These are phyloP conservation scores for Soucietia sequanensis DNA, from an alignment of 805 yeast genomes.

Conservation along the genomic window DNA sequence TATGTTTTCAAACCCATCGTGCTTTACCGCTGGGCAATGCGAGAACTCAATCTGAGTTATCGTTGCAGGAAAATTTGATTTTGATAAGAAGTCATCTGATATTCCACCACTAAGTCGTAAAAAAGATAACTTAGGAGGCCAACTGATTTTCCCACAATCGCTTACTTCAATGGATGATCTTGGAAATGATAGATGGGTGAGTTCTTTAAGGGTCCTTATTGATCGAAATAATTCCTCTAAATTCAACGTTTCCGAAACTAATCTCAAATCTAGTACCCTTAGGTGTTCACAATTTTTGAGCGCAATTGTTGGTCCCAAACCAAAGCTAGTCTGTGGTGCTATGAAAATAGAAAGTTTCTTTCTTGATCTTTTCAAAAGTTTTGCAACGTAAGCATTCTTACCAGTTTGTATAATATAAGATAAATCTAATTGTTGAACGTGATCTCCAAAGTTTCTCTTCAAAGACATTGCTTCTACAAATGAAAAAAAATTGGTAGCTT, in stretches of 20 bases:
- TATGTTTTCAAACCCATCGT: slow-evolving; percentile 61
- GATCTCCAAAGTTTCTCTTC: slow-evolving; percentile 50
- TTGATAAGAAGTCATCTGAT: slow-evolving; percentile 71
- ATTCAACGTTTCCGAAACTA: slow-evolving; percentile 89
- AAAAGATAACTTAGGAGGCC: slow-evolving; percentile 80
- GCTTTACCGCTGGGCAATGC: slow-evolving; percentile 79
- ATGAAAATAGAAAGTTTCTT: slow-evolving; percentile 62
- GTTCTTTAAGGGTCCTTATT: slow-evolving; percentile 55
- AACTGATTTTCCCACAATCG: slow-evolving; percentile 48
- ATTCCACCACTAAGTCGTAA: slow-evolving; percentile 87
- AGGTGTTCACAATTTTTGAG: slow-evolving; percentile 67
- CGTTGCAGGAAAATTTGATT: slow-evolving; percentile 69
- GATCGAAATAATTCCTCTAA: slow-evolving; percentile 76
- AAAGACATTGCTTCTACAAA: slow-evolving; percentile 70
- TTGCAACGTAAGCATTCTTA: slow-evolving; percentile 85
- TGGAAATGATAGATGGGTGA: slow-evolving; percentile 83
- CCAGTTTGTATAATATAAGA: slow-evolving; percentile 85
- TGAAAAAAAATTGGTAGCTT: slow-evolving; percentile 62
- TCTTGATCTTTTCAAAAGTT: slow-evolving; percentile 75
- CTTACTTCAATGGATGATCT: slow-evolving; percentile 77
- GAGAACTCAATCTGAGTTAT: slow-evolving; percentile 74
- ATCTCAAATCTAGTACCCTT: slow-evolving; percentile 67
- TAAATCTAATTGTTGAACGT: slow-evolving; percentile 68
- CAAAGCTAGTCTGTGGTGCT: slow-evolving; percentile 96
- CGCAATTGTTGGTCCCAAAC: slow-evolving; percentile 83